Evolutionary conservation across 768 basidiomycete genomes (phyloP), one percentile per base, ranked within the genome.

Genomic region (Rubroboletus pulcherrimus): DNA sequence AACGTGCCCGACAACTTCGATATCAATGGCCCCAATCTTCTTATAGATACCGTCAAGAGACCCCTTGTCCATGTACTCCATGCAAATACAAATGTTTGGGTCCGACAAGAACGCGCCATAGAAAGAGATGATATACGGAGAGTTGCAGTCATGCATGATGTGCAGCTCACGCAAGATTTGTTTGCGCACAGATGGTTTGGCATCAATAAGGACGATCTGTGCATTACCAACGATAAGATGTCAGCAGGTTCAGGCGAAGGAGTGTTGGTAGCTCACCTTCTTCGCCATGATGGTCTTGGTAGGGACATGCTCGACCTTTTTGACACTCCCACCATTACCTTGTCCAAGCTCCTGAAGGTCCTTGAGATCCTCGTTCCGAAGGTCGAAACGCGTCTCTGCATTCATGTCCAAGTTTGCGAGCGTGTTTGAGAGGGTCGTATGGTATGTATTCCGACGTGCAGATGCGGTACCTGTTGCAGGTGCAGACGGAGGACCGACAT

Each of bases 41-140:
- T 97, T 96, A 78, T 98, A 98, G 61, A 99, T 94, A 33, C 87
- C 85, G 71, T 99, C 97, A 9, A 97, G 78, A 9, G 87, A 93
- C 58, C 93, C 91, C 71, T 92, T 94, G 79, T 96, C 89, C 91
- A 89, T 89, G 72, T 74, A 91, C 71, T 99, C 97, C 88, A 99
- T 98, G 75, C 94, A 98, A 50, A 98, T 96, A 73, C 97, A 97
- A 68, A 99, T 96, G 66, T 98, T 98, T 12, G 96, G 96, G 72
- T 99, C 97, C 3, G 90, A 86, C 33, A 98, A 78, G 75, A 93
- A 99, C 50, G 97, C 97, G 58, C 97, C 97, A 69, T 89, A 95
- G 77, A 98, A 99, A 0, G 91, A 94, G 64, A 99, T 90, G 70
- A 99, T 99, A 72, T 93, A 91, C 52, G 81, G 83, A 7, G 92